Evolutionary conservation across 306 rosid genomes (phyloP), one percentile per base, ranked within the genome.

Genomic region (Mimosa bimucronata): DNA sequence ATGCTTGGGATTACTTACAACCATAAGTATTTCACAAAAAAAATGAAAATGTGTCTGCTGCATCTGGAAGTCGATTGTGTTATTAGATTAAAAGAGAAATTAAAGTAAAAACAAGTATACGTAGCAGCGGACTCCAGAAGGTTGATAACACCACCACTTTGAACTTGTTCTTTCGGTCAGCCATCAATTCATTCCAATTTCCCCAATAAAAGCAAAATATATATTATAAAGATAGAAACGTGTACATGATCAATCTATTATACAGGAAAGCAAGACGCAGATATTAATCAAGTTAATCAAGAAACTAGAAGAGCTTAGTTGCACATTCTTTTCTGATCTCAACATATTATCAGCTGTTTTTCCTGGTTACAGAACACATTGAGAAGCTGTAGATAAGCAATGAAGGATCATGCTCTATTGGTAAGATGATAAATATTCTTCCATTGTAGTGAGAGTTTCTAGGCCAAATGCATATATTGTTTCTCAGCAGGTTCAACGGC

Each of bases 401-500:
- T 29, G 76, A 80, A 64, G 71, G 53, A 53, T 52, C 16, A 11
- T 23, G 57, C 41, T 52, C 71, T 45, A 52, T 30, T 42, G 40
- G 57, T 23, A 34, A 31, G 31, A 75, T 45, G 55, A 41, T 21
- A 55, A 11, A 60, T 62, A 50, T 37, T 81, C 73, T 80, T 77
- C 81, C 82, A 77, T 66, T 62, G 50, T 76, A 64, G 66, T 26
- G 30, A 45, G 74, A 28, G 74, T 74, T 66, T 66, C 83, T 66
- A 55, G 29, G 57, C 9, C 14, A 78, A 82, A 55, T 76, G 58
- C 80, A 76, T 50, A 76, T 80, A 61, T 52, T 8, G 48, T 48
- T 46, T 48, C 77, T 79, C 74, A 29, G 78, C 57, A 73, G 40
- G 82, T 77, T 60, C 74, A 79, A 76, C 41, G 79, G 37, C 64